Percentiles rank a stretch among this genome's conserved stretches.
phyloP scores from a whole-genome alignment of 2,329 filamentous ascomycete genomes.

The Curvularia lunata region DNA sequence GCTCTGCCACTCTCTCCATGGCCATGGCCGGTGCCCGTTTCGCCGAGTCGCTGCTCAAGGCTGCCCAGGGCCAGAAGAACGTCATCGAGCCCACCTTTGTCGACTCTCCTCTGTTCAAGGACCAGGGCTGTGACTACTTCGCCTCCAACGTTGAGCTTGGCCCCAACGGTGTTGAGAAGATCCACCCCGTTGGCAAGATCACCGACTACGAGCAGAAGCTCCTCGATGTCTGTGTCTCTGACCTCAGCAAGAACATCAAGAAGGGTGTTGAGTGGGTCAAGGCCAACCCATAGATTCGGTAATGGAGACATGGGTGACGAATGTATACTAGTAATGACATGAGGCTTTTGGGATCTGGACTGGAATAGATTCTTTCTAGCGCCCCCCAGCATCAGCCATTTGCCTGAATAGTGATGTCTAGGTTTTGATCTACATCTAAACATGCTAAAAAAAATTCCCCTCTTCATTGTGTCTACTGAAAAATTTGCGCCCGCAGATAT shows the following conservation, averaged over 20 bases:
- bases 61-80: constrained; percentile 90
- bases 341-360: constrained; percentile 24
- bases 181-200: constrained; percentile 83
- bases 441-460: constrained; percentile 26
- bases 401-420: constrained; percentile 27
- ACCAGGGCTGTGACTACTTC: constrained; percentile 97
- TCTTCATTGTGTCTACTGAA: constrained; percentile 1
- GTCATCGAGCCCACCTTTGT: constrained; percentile 96
- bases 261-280: constrained; percentile 79
- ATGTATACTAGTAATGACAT: constrained; percentile 42
- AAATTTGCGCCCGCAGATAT: background rate
- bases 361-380: constrained; percentile 16
- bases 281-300: constrained; percentile 55
- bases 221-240: constrained; percentile 80
- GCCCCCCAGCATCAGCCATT: constrained; percentile 20
- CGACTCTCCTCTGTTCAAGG: constrained; percentile 97
- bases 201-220: constrained; percentile 88
- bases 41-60: constrained; percentile 92
- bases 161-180: constrained; percentile 94
- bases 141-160: constrained; percentile 93
- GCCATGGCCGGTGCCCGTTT: constrained; percentile 88
- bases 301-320: constrained; percentile 9
- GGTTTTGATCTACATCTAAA: constrained; percentile 31
- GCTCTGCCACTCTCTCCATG: constrained; percentile 98
- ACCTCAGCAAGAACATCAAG: constrained; percentile 91